Evolutionary conservation across 805 yeast species (phyloP).

Genomic region (Kuraishia molischiana): DNA sequence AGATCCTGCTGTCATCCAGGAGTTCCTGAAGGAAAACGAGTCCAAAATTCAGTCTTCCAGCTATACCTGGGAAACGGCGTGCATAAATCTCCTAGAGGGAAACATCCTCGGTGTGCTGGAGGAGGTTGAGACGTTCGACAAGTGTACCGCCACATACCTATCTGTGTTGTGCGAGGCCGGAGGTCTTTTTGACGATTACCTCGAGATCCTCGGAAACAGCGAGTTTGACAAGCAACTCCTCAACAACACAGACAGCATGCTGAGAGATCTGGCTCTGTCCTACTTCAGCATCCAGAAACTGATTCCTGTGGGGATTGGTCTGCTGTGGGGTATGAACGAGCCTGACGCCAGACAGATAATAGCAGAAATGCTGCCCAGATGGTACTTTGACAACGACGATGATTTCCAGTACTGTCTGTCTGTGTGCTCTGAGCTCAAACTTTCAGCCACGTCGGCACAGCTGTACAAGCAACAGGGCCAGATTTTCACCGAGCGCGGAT

Average conservation of each 20-base stretch:
- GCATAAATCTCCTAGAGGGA: constrained; percentile 44
- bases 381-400: constrained; percentile 54
- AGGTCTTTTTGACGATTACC: constrained; percentile 39
- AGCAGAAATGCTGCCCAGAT: constrained; percentile 50
- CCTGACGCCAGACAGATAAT: constrained; percentile 33
- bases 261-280: constrained; percentile 44
- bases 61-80: constrained; percentile 43
- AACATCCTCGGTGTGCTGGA: constrained; percentile 49
- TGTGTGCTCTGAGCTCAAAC: constrained; percentile 56
- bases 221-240: neutral
- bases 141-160: constrained; percentile 52
- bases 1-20: constrained; percentile 27
- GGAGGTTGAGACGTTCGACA: constrained; percentile 48
- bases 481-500: constrained; percentile 14
- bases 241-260: constrained; percentile 19
- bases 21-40: constrained; percentile 25
- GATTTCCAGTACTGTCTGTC: constrained; percentile 75
- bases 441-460: constrained; percentile 46
- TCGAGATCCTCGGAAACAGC: constrained; percentile 6
- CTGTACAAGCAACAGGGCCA: constrained; percentile 46
- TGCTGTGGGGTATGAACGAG: constrained; percentile 39
- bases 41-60: constrained; percentile 10
- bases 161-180: constrained; percentile 56
- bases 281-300: constrained; percentile 41
- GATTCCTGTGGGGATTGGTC: constrained; percentile 64